Evolutionary conservation across 495 filamentous ascomycete genomes (phyloP), one percentile per base, ranked within the genome.

Genomic region (Annulohypoxylon maeteangense): DNA sequence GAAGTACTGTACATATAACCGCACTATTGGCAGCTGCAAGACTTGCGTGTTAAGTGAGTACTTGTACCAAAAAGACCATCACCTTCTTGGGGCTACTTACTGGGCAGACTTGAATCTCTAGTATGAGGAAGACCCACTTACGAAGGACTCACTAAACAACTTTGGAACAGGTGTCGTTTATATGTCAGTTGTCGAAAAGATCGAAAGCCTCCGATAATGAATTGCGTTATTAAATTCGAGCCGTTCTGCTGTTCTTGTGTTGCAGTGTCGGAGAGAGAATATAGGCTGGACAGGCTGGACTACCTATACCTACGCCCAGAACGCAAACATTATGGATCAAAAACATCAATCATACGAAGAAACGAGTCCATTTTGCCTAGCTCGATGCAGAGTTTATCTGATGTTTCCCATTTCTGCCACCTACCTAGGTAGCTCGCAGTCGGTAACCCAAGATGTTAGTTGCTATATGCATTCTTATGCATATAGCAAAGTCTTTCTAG

Each of bases 211-310:
- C 57, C 27, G 62, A 45, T 66, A 63, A 47, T 51, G 27, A 61
- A 44, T 62, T 72, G 70, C 70, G 70, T 65, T 72, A 72, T 72
- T 72, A 72, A 72, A 40, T 62, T 51, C 34, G 11, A 36, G 14
- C 27, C 22, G 12, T 16, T 31, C 42, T 59, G 32, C 45, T 23
- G 22, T 20, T 51, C 32, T 65, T 64, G 59, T 60, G 60, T 72
- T 65, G 54, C 69, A 72, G 54, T 27, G 31, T 47, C 48, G 27
- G 31, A 45, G 45, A 34, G 22, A 56, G 23, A 65, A 66, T 55
- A 44, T 34, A 60, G 56, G 36, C 34, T 54, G 27, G 64, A 53
- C 11, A 34, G 18, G 23, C 14, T n/a, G n/a, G n/a, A n/a, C n/a
- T n/a, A n/a, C n/a, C n/a, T n/a, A n/a, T n/a, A n/a, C n/a, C n/a